Conservation (phyloP, 495 filamentous ascomycete species). For the Aspergillus wentii region DNA sequence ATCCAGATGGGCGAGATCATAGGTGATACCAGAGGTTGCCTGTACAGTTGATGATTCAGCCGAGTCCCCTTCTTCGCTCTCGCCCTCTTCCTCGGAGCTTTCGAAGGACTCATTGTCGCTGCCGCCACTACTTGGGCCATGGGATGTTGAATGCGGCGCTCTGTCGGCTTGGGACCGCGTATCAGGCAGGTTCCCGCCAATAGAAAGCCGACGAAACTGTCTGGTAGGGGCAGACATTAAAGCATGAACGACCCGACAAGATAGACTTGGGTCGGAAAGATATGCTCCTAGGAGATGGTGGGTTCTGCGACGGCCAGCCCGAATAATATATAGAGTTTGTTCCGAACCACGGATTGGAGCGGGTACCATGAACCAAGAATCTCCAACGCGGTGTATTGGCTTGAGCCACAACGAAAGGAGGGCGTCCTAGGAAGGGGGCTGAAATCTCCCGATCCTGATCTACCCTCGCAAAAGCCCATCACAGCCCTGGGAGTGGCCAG, state of each 20-base stretch:
- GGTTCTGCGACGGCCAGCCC: slow-evolving; percentile 10
- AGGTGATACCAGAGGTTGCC: slow-evolving; percentile 36
- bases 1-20: slow-evolving; percentile 34
- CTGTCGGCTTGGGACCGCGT: slow-evolving; percentile 18
- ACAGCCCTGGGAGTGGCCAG: too few relatives aligned
- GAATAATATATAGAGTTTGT: slow-evolving; percentile 30
- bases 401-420: too few relatives aligned
- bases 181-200: slow-evolving; percentile 29
- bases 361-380: slow-evolving; percentile 28
- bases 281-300: not conserved
- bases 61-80: slow-evolving; percentile 15
- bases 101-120: slow-evolving; percentile 2
- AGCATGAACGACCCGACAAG: not conserved
- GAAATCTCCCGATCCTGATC: too few relatives aligned
- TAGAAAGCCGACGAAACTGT: slow-evolving; percentile 36
- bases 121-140: slow-evolving; percentile 5
- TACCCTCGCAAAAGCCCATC: too few relatives aligned
- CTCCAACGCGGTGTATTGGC: too few relatives aligned
- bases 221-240: slow-evolving; percentile 38
- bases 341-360: slow-evolving; percentile 36
- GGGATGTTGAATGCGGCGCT: slow-evolving; percentile 13
- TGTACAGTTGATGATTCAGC: slow-evolving; percentile 18
- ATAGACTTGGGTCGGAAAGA: not conserved
- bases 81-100: slow-evolving; percentile 6
- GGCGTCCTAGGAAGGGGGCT: too few relatives aligned